Evolutionary conservation across 495 filamentous ascomycete genomes (phyloP), one percentile per base, ranked within the genome.

Genomic region (Neurospora sp.): DNA sequence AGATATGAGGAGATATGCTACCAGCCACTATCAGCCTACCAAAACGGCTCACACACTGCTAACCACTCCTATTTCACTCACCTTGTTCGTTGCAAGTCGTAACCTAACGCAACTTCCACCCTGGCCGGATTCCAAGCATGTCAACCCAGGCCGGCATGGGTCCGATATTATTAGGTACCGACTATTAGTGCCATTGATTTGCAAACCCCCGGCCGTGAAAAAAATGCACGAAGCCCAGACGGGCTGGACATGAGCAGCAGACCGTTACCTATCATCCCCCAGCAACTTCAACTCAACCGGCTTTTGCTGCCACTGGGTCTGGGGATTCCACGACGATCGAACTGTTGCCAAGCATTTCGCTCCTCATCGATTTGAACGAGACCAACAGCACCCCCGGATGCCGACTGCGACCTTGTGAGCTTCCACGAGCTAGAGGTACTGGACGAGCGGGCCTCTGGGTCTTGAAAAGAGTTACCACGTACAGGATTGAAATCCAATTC

Each of bases 281-380:
- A 35, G 35, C 35, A 35, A 35, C 35, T 35, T 35, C 35, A 35
- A 35, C 35, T 5, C 35, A 35, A 35, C 35, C 35, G 35, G 35
- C 35, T 35, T 35, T 35, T 35, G 35, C 35, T 35, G 35, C 35
- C 35, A 35, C 20, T 38, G 70, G 73, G 75, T 75, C 75, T 76
- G 27, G 69, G 69, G 59, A 74, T 75, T 46, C 46, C n/a, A 69
- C 41, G 75, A 70, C 38, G 73, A 76, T 76, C 75, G 75, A 70
- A 35, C 18, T 46, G 66, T 72, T 71, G 71, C 73, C 73, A 74
- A 75, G 69, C 71, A 62, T 44, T 73, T 66, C 27, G 9, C 54
- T 66, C 27, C 73, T 75, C 75, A 73, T 77, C 73, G 71, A 75
- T 59, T 70, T 31, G 14, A 48, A 46, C 54, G 12, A 66, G 39